Evolutionary conservation across 1,284 basidiomycete genomes (phyloP).

Genomic region (Rhodotorula sp.): DNA sequence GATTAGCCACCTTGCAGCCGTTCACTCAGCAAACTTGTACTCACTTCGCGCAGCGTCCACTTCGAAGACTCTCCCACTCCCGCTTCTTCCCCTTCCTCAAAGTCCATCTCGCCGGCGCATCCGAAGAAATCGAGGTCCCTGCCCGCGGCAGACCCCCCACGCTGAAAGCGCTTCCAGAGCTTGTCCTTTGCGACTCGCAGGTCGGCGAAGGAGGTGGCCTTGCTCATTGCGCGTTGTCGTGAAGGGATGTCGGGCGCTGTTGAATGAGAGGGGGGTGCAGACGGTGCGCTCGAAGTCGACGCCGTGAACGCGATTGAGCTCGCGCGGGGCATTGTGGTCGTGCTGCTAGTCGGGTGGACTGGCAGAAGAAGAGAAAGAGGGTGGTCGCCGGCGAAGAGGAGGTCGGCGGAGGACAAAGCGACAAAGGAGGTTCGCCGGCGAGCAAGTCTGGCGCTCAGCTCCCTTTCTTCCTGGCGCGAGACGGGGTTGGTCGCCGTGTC

Average conservation of each 20-base stretch:
- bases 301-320: not conserved
- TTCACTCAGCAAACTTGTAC: not conserved
- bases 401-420: not conserved
- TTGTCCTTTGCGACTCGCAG: conserved; percentile 8
- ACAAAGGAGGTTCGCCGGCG: not conserved
- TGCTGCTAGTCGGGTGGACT: not conserved
- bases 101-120: conserved; percentile 1
- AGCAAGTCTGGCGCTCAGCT: not conserved
- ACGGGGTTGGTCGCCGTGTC: too few relatives aligned
- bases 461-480: not conserved
- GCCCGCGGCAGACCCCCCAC: not conserved
- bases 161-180: conserved; percentile 9
- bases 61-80: not conserved
- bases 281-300: not conserved
- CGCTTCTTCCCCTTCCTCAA: conserved; percentile 1
- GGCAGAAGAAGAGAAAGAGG: not conserved
- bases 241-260: not conserved
- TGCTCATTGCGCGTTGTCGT: not conserved
- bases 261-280: not conserved
- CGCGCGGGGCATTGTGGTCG: not conserved
- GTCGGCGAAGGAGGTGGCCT: conserved; percentile 19
- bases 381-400: not conserved
- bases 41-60: not conserved
- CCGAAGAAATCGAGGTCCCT: conserved; percentile 17
- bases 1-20: too few relatives aligned